These are phyloP conservation scores for Areca catechu DNA, from an alignment of 176 grass and related monocot genomes.

Conservation along the genomic window DNA sequence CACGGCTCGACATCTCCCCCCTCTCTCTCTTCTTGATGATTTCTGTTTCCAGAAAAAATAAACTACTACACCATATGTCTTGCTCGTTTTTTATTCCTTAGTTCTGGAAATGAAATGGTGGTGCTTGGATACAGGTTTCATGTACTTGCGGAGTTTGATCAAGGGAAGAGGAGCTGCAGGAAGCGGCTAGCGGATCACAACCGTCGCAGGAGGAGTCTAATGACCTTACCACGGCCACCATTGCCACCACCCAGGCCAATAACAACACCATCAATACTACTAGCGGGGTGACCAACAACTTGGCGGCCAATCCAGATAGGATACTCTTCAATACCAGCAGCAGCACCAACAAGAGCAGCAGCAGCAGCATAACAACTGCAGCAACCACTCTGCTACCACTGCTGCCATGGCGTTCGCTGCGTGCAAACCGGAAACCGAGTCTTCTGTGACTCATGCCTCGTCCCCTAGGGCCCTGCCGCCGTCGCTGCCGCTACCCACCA, in stretches of 20 bases:
- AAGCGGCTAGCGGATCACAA: conserved; percentile 7
- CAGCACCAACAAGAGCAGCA: too few relatives aligned
- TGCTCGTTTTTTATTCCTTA: too few relatives aligned
- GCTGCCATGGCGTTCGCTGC: too few relatives aligned
- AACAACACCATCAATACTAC: not conserved
- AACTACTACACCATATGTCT: not conserved
- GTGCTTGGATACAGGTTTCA: not conserved
- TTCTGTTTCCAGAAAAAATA: too few relatives aligned
- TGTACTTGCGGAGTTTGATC: not conserved
- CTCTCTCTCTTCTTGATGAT: too few relatives aligned
- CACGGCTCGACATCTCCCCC: too few relatives aligned
- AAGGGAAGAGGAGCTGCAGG: conserved; percentile 5
- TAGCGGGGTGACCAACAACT: not conserved
- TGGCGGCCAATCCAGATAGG: not conserved
- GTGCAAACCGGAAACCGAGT: not conserved
- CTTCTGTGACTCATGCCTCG: not conserved
- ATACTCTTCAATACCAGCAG: not conserved
- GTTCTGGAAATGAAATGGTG: not conserved
- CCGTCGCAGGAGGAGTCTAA: not conserved
- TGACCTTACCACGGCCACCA: not conserved
- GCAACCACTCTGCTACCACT: too few relatives aligned
- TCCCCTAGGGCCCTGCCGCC: too few relatives aligned
- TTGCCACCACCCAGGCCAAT: not conserved
- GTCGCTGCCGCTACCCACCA: not conserved
- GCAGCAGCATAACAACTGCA: too few relatives aligned